Evolutionary conservation across 805 yeast genomes (phyloP).

Genomic region (Yarrowia sp.): DNA sequence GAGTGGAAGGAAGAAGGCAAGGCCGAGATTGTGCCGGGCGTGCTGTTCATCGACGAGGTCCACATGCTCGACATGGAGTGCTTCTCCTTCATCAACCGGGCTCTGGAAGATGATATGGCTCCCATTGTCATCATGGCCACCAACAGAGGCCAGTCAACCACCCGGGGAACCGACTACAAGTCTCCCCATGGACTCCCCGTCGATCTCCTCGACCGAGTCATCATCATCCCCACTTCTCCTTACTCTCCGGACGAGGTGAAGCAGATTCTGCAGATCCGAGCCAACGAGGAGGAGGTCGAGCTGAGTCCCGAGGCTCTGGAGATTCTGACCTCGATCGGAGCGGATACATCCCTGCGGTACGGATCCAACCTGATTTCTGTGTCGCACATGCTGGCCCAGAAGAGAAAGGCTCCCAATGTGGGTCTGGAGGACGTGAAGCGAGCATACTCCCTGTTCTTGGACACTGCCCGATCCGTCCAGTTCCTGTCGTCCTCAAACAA

Average conservation of each 20-base stretch:
- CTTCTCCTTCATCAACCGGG: slow-evolving; percentile 93
- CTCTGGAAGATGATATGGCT: slow-evolving; percentile 93
- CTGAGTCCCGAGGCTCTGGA: slow-evolving; percentile 82
- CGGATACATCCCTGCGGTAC: slow-evolving; percentile 89
- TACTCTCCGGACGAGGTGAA: slow-evolving; percentile 85
- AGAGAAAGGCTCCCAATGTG: slow-evolving; percentile 74
- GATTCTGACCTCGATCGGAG: slow-evolving; percentile 85
- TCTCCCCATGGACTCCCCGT: slow-evolving; percentile 98
- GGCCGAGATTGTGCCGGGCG: slow-evolving; percentile 97
- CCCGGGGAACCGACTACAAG: slow-evolving; percentile 91
- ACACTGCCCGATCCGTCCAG: slow-evolving; percentile 86
- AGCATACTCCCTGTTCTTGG: slow-evolving; percentile 84
- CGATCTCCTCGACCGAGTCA: slow-evolving; percentile 91
- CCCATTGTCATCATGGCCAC: slow-evolving; percentile 99
- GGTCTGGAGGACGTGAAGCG: slow-evolving; percentile 86
- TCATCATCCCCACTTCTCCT: slow-evolving; percentile 84
- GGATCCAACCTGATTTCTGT: slow-evolving; percentile 91
- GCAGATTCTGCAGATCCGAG: slow-evolving; percentile 85
- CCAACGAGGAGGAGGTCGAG: slow-evolving; percentile 93
- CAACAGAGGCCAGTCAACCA: slow-evolving; percentile 90
- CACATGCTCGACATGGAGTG: slow-evolving; percentile 98
- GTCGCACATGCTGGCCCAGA: slow-evolving; percentile 82
- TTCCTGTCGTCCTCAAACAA: slow-evolving; percentile 74
- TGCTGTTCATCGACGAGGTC: slow-evolving; percentile 94
- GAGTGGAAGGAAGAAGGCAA: slow-evolving; percentile 99